Evolutionary conservation across 1,284 basidiomycete species (phyloP), one percentile per base, ranked within the genome.

Genomic region (Lentinus polychrous): DNA sequence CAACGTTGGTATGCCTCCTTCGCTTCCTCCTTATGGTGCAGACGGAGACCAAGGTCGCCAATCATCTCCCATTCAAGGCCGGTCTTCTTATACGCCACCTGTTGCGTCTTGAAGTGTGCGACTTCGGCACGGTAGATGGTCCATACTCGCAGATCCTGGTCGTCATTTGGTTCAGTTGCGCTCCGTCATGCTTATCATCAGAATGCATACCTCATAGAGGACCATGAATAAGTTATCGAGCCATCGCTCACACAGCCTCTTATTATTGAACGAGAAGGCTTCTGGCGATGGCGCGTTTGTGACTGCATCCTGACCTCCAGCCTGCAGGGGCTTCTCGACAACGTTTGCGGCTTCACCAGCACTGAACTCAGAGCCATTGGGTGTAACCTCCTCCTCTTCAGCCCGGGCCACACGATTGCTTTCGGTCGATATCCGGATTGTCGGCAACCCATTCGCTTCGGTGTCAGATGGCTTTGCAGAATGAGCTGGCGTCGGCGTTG

Each of bases 201-300:
- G 8, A 15, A 5, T 18, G 59, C 72, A 51, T 52, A 89, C 91
- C 79, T 98, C 94, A 65, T 98, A 98, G 3, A 98, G 73, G 1
- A 98, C 94, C 92, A 99, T 94, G 71, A 99, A 99, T 48, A 99
- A 67, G 60, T 99, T 99, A 65, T 98, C 95, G 46, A 99, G 75
- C 95, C 95, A 99, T 43, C 96, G 78, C 64, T 99, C 95, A 64
- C 96, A 99, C 24, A 99, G 70, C 32, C 96, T 77, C 73, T 99
- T 99, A 67, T 94, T 97, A 60, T 83, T 93, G 68, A 99, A 97
- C 31, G 93, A 91, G 61, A 91, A 92, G 3, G 86, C 73, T 50
- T 88, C 84, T 52, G 76, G 69, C 14, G 65, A 57, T 27, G 68
- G 52, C 31, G 58, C 54, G 41, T 67, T 54, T 17, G 76, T 66